Evolutionary conservation across 2,329 filamentous ascomycete species (phyloP).

Genomic region (Colletotrichum truncatum): DNA sequence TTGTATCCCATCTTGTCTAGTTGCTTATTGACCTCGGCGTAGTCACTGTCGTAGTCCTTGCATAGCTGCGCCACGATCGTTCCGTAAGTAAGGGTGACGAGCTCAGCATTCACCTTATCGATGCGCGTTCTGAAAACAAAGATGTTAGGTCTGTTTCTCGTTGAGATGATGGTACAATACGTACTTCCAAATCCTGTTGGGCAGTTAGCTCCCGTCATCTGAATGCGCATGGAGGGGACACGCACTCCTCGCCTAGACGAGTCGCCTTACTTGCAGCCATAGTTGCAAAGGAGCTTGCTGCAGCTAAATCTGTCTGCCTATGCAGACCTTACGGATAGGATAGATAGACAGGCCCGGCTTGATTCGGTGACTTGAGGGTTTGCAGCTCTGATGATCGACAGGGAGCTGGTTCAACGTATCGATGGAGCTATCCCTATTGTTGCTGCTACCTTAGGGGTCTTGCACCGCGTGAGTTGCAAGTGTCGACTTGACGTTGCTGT

Average conservation of each 20-base stretch:
- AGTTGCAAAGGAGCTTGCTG: constrained; percentile 14
- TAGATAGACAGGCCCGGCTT: too few species aligned
- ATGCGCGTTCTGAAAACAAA: constrained; percentile 78
- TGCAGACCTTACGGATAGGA: too few species aligned
- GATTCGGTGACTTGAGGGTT: too few species aligned
- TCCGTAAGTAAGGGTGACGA: constrained; percentile 96
- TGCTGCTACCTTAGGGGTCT: background rate
- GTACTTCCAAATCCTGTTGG: constrained; percentile 88
- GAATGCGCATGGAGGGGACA: constrained; percentile 31
- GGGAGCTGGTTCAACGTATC: too few species aligned
- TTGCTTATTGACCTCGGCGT: constrained; percentile 95
- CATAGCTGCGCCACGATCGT: constrained; percentile 97
- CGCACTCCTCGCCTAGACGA: constrained; percentile 70
- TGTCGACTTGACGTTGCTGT: background rate
- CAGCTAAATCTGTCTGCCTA: too few species aligned
- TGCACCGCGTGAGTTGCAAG: background rate
- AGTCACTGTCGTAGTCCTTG: constrained; percentile 95
- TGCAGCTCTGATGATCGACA: too few species aligned
- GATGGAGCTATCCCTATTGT: too few species aligned
- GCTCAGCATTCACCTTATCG: constrained; percentile 97
- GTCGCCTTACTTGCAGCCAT: constrained; percentile 71
- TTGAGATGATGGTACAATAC: constrained; percentile 39
- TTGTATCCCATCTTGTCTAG: constrained; percentile 99
- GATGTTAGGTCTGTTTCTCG: constrained; percentile 23
- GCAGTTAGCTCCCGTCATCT: constrained; percentile 20